A percentile compares a stretch with the other conserved stretches of the same genome.
These are phyloP conservation scores for Neonectria ditissima DNA, from an alignment of 2,329 filamentous ascomycete species.

Conservation along the genomic window DNA sequence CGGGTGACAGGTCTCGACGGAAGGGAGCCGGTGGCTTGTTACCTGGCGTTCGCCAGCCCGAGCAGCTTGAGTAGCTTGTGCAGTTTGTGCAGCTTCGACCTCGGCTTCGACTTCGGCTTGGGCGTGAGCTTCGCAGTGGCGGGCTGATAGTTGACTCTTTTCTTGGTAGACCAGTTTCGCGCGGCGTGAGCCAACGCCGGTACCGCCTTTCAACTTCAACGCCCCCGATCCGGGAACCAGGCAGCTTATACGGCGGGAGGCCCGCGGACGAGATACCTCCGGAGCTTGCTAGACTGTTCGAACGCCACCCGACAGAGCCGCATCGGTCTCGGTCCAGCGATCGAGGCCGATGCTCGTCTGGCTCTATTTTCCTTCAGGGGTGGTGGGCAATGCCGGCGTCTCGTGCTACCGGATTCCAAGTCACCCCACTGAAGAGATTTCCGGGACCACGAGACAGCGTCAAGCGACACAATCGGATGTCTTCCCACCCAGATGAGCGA, in stretches of 20 bases:
- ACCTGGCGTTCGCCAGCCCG: not conserved
- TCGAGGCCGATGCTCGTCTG: constrained; percentile 28
- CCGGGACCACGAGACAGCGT: constrained; percentile 45
- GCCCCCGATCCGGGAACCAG: constrained; percentile 34
- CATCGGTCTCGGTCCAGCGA: constrained; percentile 37
- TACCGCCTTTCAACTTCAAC: constrained; percentile 35
- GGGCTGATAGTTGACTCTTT: constrained; percentile 27
- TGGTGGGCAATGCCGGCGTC: constrained; percentile 40
- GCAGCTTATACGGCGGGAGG: constrained; percentile 43
- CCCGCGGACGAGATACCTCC: constrained; percentile 41
- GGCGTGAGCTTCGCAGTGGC: constrained; percentile 2
- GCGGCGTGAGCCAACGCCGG: constrained; percentile 38
- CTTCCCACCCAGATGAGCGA: constrained; percentile 36
- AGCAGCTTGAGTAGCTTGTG: not conserved
- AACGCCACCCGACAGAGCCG: constrained; percentile 41
- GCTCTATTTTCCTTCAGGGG: constrained; percentile 30
- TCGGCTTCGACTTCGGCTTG: constrained; percentile 1
- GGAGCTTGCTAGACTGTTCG: constrained; percentile 39
- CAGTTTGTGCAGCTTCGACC: not conserved
- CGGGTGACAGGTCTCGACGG: constrained; percentile 10
- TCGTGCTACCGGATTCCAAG: constrained; percentile 42
- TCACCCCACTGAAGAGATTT: constrained; percentile 48
- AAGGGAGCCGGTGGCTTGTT: constrained; percentile 16
- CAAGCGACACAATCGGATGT: constrained; percentile 44
- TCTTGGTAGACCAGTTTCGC: constrained; percentile 27